Conservation (phyloP, 345 rosid genomes). For the Erucastrum elatum region DNA sequence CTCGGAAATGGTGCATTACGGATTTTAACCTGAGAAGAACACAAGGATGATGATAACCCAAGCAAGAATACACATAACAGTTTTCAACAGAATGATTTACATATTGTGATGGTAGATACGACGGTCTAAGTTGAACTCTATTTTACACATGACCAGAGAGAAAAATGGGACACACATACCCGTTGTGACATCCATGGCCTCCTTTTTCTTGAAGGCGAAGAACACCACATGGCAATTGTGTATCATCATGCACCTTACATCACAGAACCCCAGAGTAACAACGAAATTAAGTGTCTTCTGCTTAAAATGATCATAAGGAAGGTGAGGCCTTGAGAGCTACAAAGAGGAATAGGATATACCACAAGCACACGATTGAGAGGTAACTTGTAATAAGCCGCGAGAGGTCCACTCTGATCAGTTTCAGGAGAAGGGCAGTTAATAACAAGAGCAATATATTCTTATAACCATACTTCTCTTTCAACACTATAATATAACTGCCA, state of each 20-base stretch:
- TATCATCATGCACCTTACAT: constrained; percentile 82
- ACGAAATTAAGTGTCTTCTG: constrained; percentile 7
- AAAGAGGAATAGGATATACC: constrained; percentile 51
- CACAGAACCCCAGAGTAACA: constrained; percentile 14
- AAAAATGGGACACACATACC: constrained; percentile 40
- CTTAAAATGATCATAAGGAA: not conserved
- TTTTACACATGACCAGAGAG: not conserved
- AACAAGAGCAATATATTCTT: not conserved
- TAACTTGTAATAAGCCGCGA: constrained; percentile 88
- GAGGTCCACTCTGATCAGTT: constrained; percentile 66
- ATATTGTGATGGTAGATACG: not conserved
- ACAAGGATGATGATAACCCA: not conserved
- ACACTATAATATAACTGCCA: not conserved
- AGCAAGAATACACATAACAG: constrained; percentile 11
- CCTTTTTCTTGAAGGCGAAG: constrained; percentile 87
- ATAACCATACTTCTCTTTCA: constrained; percentile 9
- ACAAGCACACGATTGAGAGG: constrained; percentile 82
- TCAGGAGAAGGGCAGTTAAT: constrained; percentile 12
- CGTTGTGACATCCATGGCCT: constrained; percentile 86
- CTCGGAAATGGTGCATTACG: constrained; percentile 72
- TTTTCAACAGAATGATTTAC: not conserved
- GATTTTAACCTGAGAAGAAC: constrained; percentile 56
- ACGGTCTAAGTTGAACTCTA: not conserved
- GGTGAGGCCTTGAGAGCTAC: not conserved
- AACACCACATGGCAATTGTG: constrained; percentile 82